Percentiles rank a stretch among this genome's conserved stretches.
Conservation (phyloP, 176 grass and related monocot species). For the Calamus simplicifolius region DNA sequence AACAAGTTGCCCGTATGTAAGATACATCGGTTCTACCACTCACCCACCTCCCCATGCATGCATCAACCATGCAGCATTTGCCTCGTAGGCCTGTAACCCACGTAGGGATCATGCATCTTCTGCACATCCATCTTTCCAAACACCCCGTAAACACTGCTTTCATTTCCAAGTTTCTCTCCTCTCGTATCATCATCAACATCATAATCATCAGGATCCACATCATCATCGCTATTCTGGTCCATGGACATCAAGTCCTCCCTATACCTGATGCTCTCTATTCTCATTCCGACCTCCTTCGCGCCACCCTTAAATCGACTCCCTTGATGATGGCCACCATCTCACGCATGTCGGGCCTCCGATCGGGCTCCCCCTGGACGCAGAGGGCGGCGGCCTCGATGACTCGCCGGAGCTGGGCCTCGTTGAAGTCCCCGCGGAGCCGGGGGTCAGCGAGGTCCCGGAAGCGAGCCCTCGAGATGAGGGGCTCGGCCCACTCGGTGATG, state of each 20-base stretch:
- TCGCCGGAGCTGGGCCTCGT: conserved; percentile 12
- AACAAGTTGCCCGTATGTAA: too few species aligned
- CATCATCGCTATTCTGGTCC: conserved; percentile 33
- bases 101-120: conserved; percentile 42
- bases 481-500: conserved; percentile 23
- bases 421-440: not conserved
- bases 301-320: not conserved
- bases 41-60: too few species aligned
- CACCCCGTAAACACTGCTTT: conserved; percentile 44
- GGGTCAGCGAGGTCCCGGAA: conserved; percentile 12
- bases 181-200: not conserved
- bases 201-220: not conserved
- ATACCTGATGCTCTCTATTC: conserved; percentile 49
- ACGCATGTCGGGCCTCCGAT: conserved; percentile 14
- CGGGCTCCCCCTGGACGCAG: conserved; percentile 17
- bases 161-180: conserved; percentile 27
- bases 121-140: conserved; percentile 44
- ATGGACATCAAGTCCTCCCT: conserved; percentile 37
- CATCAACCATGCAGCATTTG: not conserved
- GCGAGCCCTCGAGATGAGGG: conserved; percentile 3
- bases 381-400: conserved; percentile 9
- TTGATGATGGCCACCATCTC: conserved; percentile 14
- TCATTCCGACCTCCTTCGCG: conserved; percentile 7
- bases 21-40: too few species aligned
- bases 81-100: conserved; percentile 12